phyloP scores from a whole-genome alignment of 306 rosid species.

The Leucaena leucocephala region DNA sequence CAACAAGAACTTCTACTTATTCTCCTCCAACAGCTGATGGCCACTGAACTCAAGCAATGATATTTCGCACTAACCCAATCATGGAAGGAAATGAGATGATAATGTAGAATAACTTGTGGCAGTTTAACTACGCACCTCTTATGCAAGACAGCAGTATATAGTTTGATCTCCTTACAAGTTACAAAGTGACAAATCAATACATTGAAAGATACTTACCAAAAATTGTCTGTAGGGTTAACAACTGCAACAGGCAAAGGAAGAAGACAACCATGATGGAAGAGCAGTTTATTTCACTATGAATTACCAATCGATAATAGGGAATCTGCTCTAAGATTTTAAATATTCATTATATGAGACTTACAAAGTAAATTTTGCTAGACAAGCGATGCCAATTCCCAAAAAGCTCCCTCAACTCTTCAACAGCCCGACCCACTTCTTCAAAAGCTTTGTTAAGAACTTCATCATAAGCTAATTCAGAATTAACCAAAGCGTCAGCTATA shows the following conservation, averaged over 20 bases:
- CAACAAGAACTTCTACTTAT: conserved; percentile 25
- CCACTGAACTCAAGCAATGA: conserved; percentile 4
- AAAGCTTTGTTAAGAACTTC: conserved; percentile 65
- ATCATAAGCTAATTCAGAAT: conserved; percentile 65
- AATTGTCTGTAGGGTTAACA: background rate
- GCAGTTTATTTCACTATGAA: conserved; percentile 16
- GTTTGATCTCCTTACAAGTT: background rate
- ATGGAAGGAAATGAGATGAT: background rate
- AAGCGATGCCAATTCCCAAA: conserved; percentile 78
- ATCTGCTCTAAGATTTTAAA: conserved; percentile 14
- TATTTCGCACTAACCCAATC: conserved; percentile 10
- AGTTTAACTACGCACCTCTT: conserved; percentile 11
- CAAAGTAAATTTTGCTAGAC: conserved; percentile 89
- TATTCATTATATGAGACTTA: conserved; percentile 55
- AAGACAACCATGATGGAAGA: conserved; percentile 34
- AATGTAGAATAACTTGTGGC: conserved; percentile 2
- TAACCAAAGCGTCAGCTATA: conserved; percentile 68
- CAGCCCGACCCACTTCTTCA: conserved; percentile 66
- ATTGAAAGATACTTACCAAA: conserved; percentile 27
- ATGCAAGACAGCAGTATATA: conserved; percentile 19
- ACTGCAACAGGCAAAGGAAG: conserved; percentile 26
- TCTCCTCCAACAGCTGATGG: conserved; percentile 29
- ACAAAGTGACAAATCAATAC: conserved; percentile 27
- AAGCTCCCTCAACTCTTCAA: conserved; percentile 76
- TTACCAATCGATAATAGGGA: conserved; percentile 2